phyloP scores from a whole-genome alignment of 1,284 basidiomycete species.

The Heterobasidion irregulare region DNA sequence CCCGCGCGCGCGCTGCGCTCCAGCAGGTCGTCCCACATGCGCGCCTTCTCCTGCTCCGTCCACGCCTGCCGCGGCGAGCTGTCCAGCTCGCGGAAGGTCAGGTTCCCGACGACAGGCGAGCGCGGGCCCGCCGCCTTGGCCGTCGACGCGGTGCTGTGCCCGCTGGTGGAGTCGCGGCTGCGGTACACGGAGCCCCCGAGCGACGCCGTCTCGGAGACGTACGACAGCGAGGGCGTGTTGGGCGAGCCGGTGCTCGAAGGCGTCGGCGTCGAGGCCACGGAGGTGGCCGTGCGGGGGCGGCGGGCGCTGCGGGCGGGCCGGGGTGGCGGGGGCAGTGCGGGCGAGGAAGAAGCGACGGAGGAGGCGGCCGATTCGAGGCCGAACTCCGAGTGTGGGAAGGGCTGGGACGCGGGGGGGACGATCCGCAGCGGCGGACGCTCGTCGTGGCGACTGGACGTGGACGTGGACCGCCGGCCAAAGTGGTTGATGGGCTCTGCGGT shows the following conservation, averaged over 20 bases:
- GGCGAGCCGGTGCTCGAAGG: not conserved
- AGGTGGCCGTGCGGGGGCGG: slow-evolving; percentile 1
- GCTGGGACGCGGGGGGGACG: not conserved
- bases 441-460: slow-evolving; percentile 2
- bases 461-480: slow-evolving; percentile 11
- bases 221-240: not conserved
- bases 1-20: slow-evolving; percentile 56
- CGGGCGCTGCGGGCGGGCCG: slow-evolving; percentile 15
- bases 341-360: not conserved
- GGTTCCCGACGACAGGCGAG: slow-evolving; percentile 24
- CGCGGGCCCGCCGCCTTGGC: slow-evolving; percentile 13
- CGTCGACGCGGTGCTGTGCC: slow-evolving; percentile 13
- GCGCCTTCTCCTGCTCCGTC: slow-evolving; percentile 60
- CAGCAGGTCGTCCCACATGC: slow-evolving; percentile 60
- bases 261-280: not conserved
- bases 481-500: slow-evolving; percentile 21
- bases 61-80: slow-evolving; percentile 24
- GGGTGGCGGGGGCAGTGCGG: slow-evolving; percentile 8
- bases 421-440: not conserved
- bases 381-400: slow-evolving; percentile 1
- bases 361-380: not conserved
- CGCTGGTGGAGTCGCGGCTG: slow-evolving; percentile 6
- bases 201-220: slow-evolving; percentile 7
- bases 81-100: slow-evolving; percentile 44
- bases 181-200: slow-evolving; percentile 4